A percentile compares a stretch with the other conserved stretches of the same genome.
Conservation (phyloP, 2,329 filamentous ascomycete species). For the Diplodia sapinea region DNA sequence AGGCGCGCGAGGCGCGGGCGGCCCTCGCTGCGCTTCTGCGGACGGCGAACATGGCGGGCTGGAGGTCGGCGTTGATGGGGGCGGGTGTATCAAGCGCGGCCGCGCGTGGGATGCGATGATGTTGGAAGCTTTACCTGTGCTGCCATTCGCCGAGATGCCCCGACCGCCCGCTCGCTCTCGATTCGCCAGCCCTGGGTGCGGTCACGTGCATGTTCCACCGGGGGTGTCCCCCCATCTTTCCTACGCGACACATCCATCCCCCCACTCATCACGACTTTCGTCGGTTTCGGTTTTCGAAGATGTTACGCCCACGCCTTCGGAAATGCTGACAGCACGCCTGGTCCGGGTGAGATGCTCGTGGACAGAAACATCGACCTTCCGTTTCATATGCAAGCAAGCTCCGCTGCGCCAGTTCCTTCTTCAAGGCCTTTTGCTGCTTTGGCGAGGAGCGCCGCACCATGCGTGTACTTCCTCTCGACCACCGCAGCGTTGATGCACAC, state of each 20-base stretch:
- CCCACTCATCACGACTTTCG: neutral
- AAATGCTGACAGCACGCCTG: no score
- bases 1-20: constrained; percentile 47
- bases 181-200: neutral
- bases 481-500: neutral
- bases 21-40: constrained; percentile 52
- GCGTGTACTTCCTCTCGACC: neutral
- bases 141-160: constrained; percentile 14
- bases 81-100: constrained; percentile 31
- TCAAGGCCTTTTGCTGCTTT: no score
- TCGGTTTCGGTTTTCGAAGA: neutral
- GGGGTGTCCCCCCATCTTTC: neutral
- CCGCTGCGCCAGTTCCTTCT: no score
- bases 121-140: constrained; percentile 34
- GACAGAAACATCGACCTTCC: no score
- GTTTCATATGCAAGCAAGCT: neutral
- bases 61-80: constrained; percentile 33
- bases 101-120: constrained; percentile 35
- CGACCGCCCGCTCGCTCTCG: neutral
- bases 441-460: no score
- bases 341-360: no score
- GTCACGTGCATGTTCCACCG: constrained; percentile 1
- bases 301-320: neutral
- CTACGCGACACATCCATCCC: neutral
- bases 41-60: constrained; percentile 52